A percentile compares a stretch with the other conserved stretches of the same genome.
Conservation (phyloP, 768 basidiomycete genomes). For the Podaxis rugospora region DNA sequence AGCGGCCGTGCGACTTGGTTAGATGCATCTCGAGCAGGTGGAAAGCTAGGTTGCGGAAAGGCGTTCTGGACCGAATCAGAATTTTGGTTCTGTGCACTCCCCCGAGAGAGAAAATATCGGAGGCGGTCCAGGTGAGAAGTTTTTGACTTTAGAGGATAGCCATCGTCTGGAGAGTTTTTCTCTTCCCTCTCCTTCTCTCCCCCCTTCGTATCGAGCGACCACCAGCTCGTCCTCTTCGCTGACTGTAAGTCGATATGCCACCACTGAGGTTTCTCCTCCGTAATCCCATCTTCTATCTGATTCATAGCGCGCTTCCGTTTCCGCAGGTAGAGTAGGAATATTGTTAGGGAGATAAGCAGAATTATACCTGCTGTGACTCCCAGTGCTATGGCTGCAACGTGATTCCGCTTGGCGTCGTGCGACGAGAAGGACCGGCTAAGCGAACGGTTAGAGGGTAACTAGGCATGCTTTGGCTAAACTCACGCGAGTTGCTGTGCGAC, state of each 20-base stretch:
- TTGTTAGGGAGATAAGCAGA: constrained; percentile 13
- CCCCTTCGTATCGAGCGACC: neutral
- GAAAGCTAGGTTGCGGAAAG: constrained; percentile 10
- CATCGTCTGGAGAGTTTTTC: neutral
- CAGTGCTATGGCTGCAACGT: constrained; percentile 18
- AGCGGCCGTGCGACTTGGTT: constrained; percentile 25
- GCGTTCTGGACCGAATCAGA: constrained; percentile 1
- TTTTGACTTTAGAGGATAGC: neutral
- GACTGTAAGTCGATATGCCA: constrained; percentile 6
- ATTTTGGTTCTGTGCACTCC: neutral
- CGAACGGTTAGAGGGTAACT: neutral
- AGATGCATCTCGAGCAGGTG: constrained; percentile 15
- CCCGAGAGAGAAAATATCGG: neutral
- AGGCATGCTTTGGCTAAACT: neutral
- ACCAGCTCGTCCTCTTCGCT: constrained; percentile 1
- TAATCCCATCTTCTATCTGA: constrained; percentile 19
- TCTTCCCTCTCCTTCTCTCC: neutral
- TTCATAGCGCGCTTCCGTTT: constrained; percentile 13
- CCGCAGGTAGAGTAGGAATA: constrained; percentile 13
- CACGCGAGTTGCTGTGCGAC: constrained; percentile 17
- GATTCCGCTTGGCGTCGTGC: neutral
- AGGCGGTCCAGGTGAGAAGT: constrained; percentile 4
- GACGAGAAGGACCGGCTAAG: neutral
- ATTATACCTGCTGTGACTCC: constrained; percentile 18
- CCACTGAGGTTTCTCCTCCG: constrained; percentile 5